phyloP scores from a whole-genome alignment of 2,329 filamentous ascomycete species.

The Microcyclospora tardicrescens region DNA sequence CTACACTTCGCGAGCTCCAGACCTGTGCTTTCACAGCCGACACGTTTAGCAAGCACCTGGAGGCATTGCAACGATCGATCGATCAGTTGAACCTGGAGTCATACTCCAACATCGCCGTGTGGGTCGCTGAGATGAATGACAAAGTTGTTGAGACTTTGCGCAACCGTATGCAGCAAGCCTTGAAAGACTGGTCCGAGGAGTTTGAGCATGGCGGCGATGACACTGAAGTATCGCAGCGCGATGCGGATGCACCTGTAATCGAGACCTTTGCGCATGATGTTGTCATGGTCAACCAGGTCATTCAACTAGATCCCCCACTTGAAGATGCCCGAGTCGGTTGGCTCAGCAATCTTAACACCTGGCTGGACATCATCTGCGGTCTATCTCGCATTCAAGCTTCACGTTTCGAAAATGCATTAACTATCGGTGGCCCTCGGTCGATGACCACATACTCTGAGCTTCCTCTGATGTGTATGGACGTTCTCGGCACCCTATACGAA shows the following conservation, averaged over 20 bases:
- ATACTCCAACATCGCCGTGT: constrained; percentile 82
- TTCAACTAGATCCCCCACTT: constrained; percentile 87
- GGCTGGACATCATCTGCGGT: constrained; percentile 86
- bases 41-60: constrained; percentile 69
- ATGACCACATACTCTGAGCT: constrained; percentile 68
- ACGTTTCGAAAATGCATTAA: constrained; percentile 77
- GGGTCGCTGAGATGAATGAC: constrained; percentile 77
- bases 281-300: constrained; percentile 95
- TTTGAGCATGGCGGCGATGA: constrained; percentile 47
- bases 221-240: constrained; percentile 21
- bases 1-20: constrained; percentile 68
- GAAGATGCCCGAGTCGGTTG: constrained; percentile 87
- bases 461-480: constrained; percentile 67
- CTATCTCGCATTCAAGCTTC: constrained; percentile 89
- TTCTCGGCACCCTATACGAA: constrained; percentile 66
- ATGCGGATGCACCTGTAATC: constrained; percentile 50
- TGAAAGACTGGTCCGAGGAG: constrained; percentile 73
- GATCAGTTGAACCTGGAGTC: constrained; percentile 95
- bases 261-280: constrained; percentile 75
- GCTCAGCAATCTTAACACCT: constrained; percentile 83
- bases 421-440: constrained; percentile 42
- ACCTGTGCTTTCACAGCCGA: constrained; percentile 69
- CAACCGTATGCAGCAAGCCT: constrained; percentile 69
- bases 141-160: constrained; percentile 72
- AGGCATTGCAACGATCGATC: constrained; percentile 78